Conservation (phyloP, 768 basidiomycete species). For the Cystobasidium ongulense region DNA sequence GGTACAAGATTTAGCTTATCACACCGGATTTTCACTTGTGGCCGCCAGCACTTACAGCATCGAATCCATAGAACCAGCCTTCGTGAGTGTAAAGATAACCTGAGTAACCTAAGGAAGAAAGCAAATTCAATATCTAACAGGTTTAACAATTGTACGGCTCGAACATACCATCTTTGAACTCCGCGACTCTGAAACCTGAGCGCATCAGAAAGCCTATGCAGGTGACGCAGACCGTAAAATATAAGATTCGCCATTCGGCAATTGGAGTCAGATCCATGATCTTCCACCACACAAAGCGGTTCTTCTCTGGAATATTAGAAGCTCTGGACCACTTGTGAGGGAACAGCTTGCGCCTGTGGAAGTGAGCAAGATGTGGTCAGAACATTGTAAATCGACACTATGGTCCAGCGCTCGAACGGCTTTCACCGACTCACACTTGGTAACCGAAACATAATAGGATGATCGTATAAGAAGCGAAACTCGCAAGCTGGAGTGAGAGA, state of each 20-base stretch:
- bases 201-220: conserved; percentile 61
- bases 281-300: neutral
- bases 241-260: conserved; percentile 56
- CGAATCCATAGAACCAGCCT: conserved; percentile 58
- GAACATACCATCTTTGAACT: conserved; percentile 58
- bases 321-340: conserved; percentile 8
- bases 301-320: neutral
- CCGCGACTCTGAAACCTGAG: conserved; percentile 55
- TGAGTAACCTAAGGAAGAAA: too few relatives aligned
- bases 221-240: conserved; percentile 52
- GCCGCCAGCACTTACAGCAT: conserved; percentile 50
- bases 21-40: too few relatives aligned
- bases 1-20: conserved; percentile 2
- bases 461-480: neutral
- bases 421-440: conserved; percentile 29
- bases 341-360: conserved; percentile 6
- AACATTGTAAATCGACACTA: too few relatives aligned
- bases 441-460: conserved; percentile 10
- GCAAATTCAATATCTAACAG: too few relatives aligned
- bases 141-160: too few relatives aligned
- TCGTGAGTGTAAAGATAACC: conserved; percentile 54
- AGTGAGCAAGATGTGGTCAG: neutral
- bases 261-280: neutral
- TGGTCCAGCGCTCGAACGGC: too few relatives aligned
- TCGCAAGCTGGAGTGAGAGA: neutral